Percentiles rank a stretch among this genome's conserved stretches.
These are phyloP conservation scores for Nannochloropsis gaditana DNA, from an alignment of 108 stramenopile genomes.

Conservation along the genomic window DNA sequence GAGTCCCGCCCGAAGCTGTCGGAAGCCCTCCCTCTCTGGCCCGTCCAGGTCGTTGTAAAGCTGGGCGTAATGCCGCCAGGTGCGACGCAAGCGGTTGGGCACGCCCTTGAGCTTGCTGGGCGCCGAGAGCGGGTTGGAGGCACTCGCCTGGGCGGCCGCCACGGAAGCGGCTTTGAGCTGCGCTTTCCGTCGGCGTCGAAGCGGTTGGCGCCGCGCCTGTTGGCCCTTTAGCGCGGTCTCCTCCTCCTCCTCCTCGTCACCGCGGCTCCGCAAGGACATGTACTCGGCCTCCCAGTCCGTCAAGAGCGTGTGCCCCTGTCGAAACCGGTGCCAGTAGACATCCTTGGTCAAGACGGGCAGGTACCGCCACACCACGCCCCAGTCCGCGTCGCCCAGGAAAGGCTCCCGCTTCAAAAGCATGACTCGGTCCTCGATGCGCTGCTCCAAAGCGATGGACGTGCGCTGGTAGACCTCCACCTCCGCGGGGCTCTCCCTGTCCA, in stretches of 20 bases:
- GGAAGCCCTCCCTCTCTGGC: not conserved
- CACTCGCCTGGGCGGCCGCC: not conserved
- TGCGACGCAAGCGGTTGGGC: not conserved
- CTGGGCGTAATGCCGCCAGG: not conserved
- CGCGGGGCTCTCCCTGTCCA: constrained; percentile 28
- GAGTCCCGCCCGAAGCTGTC: not conserved
- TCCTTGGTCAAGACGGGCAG: constrained; percentile 31
- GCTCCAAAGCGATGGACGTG: constrained; percentile 29
- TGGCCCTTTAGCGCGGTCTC: not conserved
- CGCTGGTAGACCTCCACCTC: constrained; percentile 37
- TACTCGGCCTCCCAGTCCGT: constrained; percentile 29
- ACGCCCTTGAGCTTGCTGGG: not conserved
- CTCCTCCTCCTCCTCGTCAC: too few species aligned
- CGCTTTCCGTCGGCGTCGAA: not conserved
- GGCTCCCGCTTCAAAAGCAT: constrained; percentile 33
- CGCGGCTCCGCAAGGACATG: not conserved
- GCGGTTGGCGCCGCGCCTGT: not conserved
- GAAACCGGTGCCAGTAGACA: constrained; percentile 41
- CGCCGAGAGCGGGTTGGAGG: not conserved
- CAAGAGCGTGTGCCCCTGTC: constrained; percentile 31
- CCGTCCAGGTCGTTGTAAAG: not conserved
- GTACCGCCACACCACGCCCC: constrained; percentile 43
- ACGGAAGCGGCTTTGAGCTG: not conserved
- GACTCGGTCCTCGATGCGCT: constrained; percentile 33
- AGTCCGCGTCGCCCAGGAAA: constrained; percentile 42